A percentile compares a stretch with the other conserved stretches of the same genome.
These are phyloP conservation scores for Borovskyia barvae DNA, from an alignment of 208 protist genomes.

Conservation along the genomic window DNA sequence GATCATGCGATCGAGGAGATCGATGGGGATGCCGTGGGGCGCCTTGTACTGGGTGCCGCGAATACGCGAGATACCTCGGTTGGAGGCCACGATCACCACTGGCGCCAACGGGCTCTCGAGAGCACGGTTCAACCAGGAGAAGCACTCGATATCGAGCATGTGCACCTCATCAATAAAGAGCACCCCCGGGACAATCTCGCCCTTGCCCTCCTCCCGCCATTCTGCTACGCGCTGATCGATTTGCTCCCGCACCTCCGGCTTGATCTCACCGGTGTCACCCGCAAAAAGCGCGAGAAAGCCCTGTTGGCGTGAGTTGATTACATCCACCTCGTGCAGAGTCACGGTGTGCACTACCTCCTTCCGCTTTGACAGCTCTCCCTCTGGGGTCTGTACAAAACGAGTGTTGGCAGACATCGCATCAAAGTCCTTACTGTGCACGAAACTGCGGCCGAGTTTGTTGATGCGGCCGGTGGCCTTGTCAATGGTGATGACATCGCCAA, in stretches of 20 bases:
- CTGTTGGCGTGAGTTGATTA: slow-evolving; percentile 99
- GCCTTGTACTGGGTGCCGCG: slow-evolving; percentile 97
- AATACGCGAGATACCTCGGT: slow-evolving; percentile 98
- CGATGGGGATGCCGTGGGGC: slow-evolving; percentile 99
- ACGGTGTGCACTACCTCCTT: slow-evolving; percentile 99
- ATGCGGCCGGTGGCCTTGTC: slow-evolving; percentile 99
- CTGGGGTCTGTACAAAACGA: slow-evolving; percentile 97
- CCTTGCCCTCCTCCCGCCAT: slow-evolving; percentile 99
- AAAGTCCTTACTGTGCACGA: slow-evolving; percentile 96
- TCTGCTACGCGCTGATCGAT: slow-evolving; percentile 99
- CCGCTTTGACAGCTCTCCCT: slow-evolving; percentile 99
- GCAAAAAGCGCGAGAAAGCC: slow-evolving; percentile 99
- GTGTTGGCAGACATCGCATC: slow-evolving; percentile 93
- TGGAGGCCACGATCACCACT: slow-evolving; percentile 99
- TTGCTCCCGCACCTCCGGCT: slow-evolving; percentile 98
- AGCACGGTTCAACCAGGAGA: slow-evolving; percentile 99
- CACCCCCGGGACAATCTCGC: slow-evolving; percentile 99
- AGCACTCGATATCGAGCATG: slow-evolving; percentile 99
- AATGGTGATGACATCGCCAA: slow-evolving; percentile 99
- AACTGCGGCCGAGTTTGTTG: slow-evolving; percentile 98
- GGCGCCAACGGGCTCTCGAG: slow-evolving; percentile 98
- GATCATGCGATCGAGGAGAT: slow-evolving; percentile 98
- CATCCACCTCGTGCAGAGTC: slow-evolving; percentile 99
- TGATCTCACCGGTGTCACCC: slow-evolving; percentile 99
- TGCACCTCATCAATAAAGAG: slow-evolving; percentile 97